A percentile compares a stretch with the other conserved stretches of the same genome.
Conservation (phyloP, 1,139 yeast genomes). For the Yamadazyma sp. region DNA sequence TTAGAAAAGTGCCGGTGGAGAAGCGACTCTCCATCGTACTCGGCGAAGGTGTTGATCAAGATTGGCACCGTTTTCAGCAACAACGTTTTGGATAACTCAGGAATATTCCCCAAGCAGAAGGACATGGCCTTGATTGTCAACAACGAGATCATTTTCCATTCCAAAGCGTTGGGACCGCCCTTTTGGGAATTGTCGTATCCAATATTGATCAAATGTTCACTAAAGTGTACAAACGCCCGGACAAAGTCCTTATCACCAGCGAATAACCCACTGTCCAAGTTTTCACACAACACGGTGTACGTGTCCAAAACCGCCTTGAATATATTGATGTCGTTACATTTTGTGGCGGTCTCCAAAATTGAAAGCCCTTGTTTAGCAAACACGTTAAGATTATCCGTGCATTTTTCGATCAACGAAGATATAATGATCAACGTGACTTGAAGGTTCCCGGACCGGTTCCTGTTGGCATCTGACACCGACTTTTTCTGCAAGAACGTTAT, state of each 20-base stretch:
- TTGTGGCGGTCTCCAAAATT: slow-evolving; percentile 46
- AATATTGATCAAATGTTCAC: slow-evolving; percentile 32
- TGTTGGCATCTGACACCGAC: slow-evolving; percentile 61
- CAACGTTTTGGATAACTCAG: slow-evolving; percentile 37
- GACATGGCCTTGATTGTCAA: slow-evolving; percentile 46
- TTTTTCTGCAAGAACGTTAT: slow-evolving; percentile 66
- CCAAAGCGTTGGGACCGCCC: slow-evolving; percentile 36
- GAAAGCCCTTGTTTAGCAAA: slow-evolving; percentile 65
- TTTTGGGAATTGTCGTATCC: slow-evolving; percentile 18
- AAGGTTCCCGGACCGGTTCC: slow-evolving; percentile 72
- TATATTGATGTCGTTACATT: slow-evolving; percentile 55
- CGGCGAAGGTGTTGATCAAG: slow-evolving; percentile 30
- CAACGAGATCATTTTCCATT: slow-evolving; percentile 52
- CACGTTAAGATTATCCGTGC: slow-evolving; percentile 80
- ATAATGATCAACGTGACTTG: slow-evolving; percentile 78
- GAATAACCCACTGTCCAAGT: slow-evolving; percentile 67
- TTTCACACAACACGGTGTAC: slow-evolving; percentile 60
- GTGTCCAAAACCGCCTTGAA: slow-evolving; percentile 52
- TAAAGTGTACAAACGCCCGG: slow-evolving; percentile 45
- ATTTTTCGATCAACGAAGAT: slow-evolving; percentile 66
- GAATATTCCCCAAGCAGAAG: slow-evolving; percentile 41
- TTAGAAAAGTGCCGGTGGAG: slow-evolving; percentile 14
- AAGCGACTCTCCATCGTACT: slow-evolving; percentile 19
- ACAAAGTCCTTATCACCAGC: slow-evolving; percentile 70
- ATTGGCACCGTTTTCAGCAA: slow-evolving; percentile 43